Conservation (phyloP, 106 monocot genomes). For the Alisma plantagoaquatica region DNA sequence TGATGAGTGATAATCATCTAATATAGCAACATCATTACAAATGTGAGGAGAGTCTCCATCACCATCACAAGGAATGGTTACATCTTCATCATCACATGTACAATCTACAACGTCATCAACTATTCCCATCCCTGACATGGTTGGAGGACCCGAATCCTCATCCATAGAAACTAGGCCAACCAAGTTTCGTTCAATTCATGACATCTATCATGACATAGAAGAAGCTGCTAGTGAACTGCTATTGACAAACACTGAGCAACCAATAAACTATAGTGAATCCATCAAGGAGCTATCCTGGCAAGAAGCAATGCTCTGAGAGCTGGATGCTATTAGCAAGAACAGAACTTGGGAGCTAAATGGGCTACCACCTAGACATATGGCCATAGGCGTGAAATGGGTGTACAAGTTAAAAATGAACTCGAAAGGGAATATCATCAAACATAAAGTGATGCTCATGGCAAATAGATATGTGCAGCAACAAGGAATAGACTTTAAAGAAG, state of each 20-base stretch:
- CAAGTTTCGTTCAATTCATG: not conserved
- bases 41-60: too few relatives aligned
- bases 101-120: too few relatives aligned
- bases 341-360: not conserved
- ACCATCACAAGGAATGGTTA: too few relatives aligned
- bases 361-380: not conserved
- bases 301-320: not conserved
- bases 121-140: too few relatives aligned
- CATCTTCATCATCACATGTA: too few relatives aligned
- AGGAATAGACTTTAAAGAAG: constrained; percentile 7
- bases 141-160: too few relatives aligned
- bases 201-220: not conserved
- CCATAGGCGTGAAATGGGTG: not conserved
- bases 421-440: not conserved
- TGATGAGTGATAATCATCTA: too few relatives aligned
- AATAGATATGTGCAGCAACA: not conserved
- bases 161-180: too few relatives aligned
- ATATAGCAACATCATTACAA: too few relatives aligned
- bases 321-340: not conserved
- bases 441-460: not conserved
- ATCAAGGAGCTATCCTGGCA: not conserved
- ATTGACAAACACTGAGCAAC: not conserved
- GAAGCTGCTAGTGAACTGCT: not conserved
- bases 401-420: constrained; percentile 4
- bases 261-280: not conserved